A percentile compares a stretch with the other conserved stretches of the same genome.
Conservation (phyloP, 108 stramenopile genomes). For the Cyclotella choctawhatcheeana region DNA sequence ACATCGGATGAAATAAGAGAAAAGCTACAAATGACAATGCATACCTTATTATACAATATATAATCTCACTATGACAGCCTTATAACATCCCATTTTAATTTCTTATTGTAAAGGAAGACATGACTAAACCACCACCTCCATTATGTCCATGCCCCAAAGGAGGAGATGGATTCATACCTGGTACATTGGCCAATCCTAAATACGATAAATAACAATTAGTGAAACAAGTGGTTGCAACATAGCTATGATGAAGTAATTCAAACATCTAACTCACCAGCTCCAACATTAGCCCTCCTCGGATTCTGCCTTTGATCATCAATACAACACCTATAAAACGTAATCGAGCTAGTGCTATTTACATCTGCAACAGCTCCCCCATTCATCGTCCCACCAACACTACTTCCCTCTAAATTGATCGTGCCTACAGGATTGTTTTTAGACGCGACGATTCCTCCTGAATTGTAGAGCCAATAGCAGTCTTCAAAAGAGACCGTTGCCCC, state of each 20-base stretch:
- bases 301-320: constrained; percentile 55
- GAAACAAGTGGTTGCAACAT: too few species aligned
- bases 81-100: not conserved
- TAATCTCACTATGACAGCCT: too few species aligned
- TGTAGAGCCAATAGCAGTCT: constrained; percentile 77
- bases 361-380: constrained; percentile 70
- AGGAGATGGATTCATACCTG: constrained; percentile 16
- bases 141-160: constrained; percentile 5
- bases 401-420: not conserved
- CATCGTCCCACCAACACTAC: not conserved
- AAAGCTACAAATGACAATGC: too few species aligned
- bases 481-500: constrained; percentile 77
- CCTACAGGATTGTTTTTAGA: constrained; percentile 21
- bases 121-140: not conserved
- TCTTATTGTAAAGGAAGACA: constrained; percentile 12
- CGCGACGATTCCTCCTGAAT: constrained; percentile 36
- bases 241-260: not conserved
- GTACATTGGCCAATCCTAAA: constrained; percentile 5
- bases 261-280: constrained; percentile 29
- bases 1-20: too few species aligned
- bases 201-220: not conserved
- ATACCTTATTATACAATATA: too few species aligned
- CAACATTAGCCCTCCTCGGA: constrained; percentile 37
- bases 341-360: constrained; percentile 72
- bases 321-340: constrained; percentile 75